These are phyloP conservation scores for Pleurotus pulmonarius DNA, from an alignment of 768 basidiomycete species.

Conservation along the genomic window DNA sequence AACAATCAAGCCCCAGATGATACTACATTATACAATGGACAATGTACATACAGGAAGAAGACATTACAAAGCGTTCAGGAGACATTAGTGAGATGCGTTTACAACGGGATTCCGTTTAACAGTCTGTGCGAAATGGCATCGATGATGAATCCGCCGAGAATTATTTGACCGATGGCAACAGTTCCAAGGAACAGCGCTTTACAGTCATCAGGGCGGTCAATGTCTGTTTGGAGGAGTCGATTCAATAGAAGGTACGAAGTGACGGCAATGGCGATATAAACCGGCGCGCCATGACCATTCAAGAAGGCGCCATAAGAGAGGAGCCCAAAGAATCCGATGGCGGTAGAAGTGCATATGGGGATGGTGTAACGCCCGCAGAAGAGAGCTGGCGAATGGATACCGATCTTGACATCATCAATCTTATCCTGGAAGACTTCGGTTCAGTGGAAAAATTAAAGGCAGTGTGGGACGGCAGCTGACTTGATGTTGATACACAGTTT, in stretches of 20 bases:
- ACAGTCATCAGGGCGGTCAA: conserved; percentile 23
- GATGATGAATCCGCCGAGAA: conserved; percentile 20
- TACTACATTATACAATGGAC: too few relatives aligned
- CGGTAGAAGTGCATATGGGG: conserved; percentile 42
- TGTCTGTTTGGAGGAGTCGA: conserved; percentile 18
- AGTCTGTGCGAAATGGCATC: conserved; percentile 19
- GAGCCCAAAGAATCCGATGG: conserved; percentile 38
- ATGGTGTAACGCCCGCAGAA: conserved; percentile 45
- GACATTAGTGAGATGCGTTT: neutral
- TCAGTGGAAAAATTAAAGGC: conserved; percentile 1
- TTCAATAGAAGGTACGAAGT: conserved; percentile 17
- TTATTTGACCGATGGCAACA: conserved; percentile 21
- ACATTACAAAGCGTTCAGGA: neutral
- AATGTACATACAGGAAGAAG: neutral
- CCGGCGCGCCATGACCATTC: conserved; percentile 38
- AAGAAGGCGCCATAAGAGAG: conserved; percentile 41
- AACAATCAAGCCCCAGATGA: too few relatives aligned
- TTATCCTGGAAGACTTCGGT: conserved; percentile 44
- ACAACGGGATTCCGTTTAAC: conserved; percentile 14
- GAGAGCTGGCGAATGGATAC: conserved; percentile 57
- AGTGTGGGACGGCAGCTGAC: conserved; percentile 11
- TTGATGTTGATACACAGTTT: conserved; percentile 30
- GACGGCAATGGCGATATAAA: conserved; percentile 19
- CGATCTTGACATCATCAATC: conserved; percentile 49
- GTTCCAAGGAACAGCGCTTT: conserved; percentile 22